Evolutionary conservation across 2,329 filamentous ascomycete genomes (phyloP).

Genomic region (Aspergillus ochraceoroseus): DNA sequence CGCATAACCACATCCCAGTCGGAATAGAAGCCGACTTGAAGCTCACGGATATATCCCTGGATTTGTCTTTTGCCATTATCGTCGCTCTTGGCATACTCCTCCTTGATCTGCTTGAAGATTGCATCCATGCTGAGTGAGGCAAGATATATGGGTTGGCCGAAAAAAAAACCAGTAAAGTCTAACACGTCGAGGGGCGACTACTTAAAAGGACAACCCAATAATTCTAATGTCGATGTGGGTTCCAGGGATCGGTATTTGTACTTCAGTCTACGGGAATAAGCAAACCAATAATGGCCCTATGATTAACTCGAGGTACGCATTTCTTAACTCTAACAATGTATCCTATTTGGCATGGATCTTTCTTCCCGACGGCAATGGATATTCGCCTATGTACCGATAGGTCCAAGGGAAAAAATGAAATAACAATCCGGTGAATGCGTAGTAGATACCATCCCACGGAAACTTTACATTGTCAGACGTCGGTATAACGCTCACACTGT

Average conservation of each 20-base stretch:
- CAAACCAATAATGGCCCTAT: too few relatives aligned
- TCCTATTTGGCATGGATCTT: too few relatives aligned
- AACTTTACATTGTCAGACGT: background rate
- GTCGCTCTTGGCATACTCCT: background rate
- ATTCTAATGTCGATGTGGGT: too few relatives aligned
- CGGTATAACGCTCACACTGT: slow-evolving; percentile 20
- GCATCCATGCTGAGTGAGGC: background rate
- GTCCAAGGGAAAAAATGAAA: slow-evolving; percentile 2
- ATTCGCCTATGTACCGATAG: background rate
- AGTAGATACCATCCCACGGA: slow-evolving; percentile 2
- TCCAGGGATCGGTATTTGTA: too few relatives aligned
- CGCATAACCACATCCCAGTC: slow-evolving; percentile 4
- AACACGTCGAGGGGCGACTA: too few relatives aligned
- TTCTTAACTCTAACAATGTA: background rate
- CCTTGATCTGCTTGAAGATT: slow-evolving; percentile 2
- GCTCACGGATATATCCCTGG: background rate
- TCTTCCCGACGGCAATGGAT: background rate
- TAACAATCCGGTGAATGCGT: background rate
- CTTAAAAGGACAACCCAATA: too few relatives aligned
- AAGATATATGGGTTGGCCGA: background rate
- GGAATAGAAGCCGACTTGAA: slow-evolving; percentile 1
- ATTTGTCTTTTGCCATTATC: background rate
- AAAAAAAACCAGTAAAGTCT: too few relatives aligned
- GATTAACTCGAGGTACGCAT: too few relatives aligned
- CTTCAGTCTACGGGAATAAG: too few relatives aligned